phyloP scores from a whole-genome alignment of 495 filamentous ascomycete genomes.

The Geopyxis carbonaria region DNA sequence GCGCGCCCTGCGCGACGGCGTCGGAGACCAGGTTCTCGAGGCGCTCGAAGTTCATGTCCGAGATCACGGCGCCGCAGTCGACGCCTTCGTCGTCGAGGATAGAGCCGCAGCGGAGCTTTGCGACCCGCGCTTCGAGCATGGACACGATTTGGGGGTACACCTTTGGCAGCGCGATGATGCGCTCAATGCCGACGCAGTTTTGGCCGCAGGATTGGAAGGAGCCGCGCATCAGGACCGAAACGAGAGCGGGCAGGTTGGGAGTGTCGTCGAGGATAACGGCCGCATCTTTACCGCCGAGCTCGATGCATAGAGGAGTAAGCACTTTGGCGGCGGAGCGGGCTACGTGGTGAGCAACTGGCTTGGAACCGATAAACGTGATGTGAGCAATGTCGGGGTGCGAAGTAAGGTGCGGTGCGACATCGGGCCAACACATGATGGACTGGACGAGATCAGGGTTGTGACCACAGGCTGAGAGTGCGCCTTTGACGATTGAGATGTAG shows the following conservation, averaged over 20 bases:
- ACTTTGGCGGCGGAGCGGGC: conserved; percentile 66
- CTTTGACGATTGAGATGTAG: conserved; percentile 59
- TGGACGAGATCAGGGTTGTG: conserved; percentile 66
- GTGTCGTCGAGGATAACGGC: conserved; percentile 76
- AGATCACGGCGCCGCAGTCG: conserved; percentile 86
- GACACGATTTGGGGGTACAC: conserved; percentile 55
- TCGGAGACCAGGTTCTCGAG: conserved; percentile 57
- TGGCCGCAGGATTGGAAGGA: conserved; percentile 94
- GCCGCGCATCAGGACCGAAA: conserved; percentile 71
- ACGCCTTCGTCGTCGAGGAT: conserved; percentile 38
- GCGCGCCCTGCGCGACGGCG: conserved; percentile 60
- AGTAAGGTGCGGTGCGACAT: conserved; percentile 64
- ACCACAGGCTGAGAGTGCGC: conserved; percentile 65
- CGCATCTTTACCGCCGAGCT: conserved; percentile 92
- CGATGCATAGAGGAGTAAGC: conserved; percentile 68
- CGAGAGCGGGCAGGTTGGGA: conserved; percentile 42
- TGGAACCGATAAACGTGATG: conserved; percentile 93
- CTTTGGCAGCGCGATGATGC: conserved; percentile 61
- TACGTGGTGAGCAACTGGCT: conserved; percentile 72
- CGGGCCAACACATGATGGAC: conserved; percentile 69
- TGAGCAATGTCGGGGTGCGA: conserved; percentile 71
- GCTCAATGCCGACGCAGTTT: conserved; percentile 95
- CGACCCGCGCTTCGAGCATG: conserved; percentile 53
- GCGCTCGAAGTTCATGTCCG: conserved; percentile 47
- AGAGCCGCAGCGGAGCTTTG: conserved; percentile 51